phyloP scores from a whole-genome alignment of 108 stramenopile species.

The Skeletonema menzelii region DNA sequence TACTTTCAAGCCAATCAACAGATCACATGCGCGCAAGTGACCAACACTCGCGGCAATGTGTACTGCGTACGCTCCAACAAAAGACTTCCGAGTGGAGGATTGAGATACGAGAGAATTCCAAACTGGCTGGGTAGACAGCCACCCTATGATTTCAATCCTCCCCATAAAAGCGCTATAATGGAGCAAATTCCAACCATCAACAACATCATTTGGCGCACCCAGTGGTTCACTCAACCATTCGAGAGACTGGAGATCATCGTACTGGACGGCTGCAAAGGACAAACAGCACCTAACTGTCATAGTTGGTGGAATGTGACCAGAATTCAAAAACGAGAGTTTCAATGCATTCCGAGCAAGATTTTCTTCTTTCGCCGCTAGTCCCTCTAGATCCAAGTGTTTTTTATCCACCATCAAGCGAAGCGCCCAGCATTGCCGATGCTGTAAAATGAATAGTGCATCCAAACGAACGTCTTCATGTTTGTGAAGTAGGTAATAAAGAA shows the following conservation, averaged over 20 bases:
- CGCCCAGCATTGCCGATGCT: conserved; percentile 2
- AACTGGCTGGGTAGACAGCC: conserved; percentile 3
- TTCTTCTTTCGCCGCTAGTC: background rate
- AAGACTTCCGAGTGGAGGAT: background rate
- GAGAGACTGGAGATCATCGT: conserved; percentile 11
- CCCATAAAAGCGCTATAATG: conserved; percentile 5
- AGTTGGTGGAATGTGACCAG: background rate
- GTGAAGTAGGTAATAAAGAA: background rate
- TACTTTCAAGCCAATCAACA: background rate
- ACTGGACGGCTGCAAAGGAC: conserved; percentile 16
- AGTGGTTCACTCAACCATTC: conserved; percentile 3
- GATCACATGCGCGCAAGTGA: background rate
- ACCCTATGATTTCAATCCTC: conserved; percentile 9
- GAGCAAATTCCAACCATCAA: conserved; percentile 1
- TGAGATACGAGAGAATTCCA: background rate
- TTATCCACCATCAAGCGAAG: conserved; percentile 9
- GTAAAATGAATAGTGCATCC: background rate
- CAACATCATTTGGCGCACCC: background rate
- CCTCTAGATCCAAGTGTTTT: background rate
- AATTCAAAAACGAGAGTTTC: background rate
- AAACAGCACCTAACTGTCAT: conserved; percentile 1
- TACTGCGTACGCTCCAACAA: conserved; percentile 4
- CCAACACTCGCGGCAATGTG: conserved; percentile 14
- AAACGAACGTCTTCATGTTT: background rate
- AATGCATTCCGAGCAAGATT: background rate